Conservation (phyloP, 129 eudicot species). For the Lonicera japonica region DNA sequence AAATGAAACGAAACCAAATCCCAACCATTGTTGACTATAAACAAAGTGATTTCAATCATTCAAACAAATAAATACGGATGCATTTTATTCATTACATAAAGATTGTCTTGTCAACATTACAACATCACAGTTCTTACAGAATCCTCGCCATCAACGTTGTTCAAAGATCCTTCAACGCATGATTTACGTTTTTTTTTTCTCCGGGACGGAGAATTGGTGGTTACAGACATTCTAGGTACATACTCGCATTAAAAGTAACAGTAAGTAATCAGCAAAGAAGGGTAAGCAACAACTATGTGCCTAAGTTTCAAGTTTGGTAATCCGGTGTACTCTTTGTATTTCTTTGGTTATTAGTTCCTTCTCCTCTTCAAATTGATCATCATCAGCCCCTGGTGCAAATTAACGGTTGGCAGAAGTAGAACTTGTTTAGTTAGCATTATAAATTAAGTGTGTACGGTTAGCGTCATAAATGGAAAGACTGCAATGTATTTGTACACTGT, state of each 20-base stretch:
- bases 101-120: no score
- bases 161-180: background rate
- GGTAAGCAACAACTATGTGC: slow-evolving; percentile 11
- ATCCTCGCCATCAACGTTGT: background rate
- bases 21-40: no score
- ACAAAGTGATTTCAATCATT: no score
- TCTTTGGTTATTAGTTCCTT: slow-evolving; percentile 90
- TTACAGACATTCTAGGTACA: no score
- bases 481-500: no score
- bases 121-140: no score
- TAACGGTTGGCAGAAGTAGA: background rate
- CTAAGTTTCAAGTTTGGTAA: slow-evolving; percentile 52
- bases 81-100: no score
- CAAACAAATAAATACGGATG: no score
- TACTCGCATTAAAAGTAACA: background rate
- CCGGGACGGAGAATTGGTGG: background rate
- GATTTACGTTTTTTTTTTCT: no score
- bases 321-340: slow-evolving; percentile 75
- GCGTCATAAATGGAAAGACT: no score
- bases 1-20: no score
- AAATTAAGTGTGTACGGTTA: no score
- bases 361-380: slow-evolving; percentile 95
- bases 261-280: background rate
- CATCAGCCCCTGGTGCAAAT: slow-evolving; percentile 59
- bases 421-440: background rate